These are phyloP conservation scores for Phascolomyces articulosus DNA, from an alignment of 371 early-diverging fungal genomes.

Conservation along the genomic window DNA sequence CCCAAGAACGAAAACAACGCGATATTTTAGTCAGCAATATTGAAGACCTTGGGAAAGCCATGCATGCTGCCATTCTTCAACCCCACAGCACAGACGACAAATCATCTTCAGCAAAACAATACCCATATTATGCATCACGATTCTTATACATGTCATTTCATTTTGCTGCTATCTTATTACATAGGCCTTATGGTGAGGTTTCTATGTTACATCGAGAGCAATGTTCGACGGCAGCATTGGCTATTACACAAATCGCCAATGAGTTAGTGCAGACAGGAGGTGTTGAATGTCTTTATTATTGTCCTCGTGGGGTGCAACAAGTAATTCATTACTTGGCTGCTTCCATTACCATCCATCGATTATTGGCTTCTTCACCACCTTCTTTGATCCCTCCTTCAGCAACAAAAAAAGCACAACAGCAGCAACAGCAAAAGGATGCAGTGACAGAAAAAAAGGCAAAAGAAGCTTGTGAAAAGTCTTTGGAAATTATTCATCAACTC, in stretches of 20 bases:
- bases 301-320: conserved; percentile 40
- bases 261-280: conserved; percentile 22
- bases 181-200: conserved; percentile 10
- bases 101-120: not conserved
- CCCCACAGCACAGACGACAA: not conserved
- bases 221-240: conserved; percentile 24
- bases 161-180: conserved; percentile 15
- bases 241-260: conserved; percentile 22
- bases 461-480: conserved; percentile 1
- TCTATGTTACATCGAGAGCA: conserved; percentile 11
- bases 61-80: not conserved
- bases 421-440: too few relatives aligned
- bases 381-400: not conserved
- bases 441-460: not conserved
- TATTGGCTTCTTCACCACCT: not conserved
- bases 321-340: conserved; percentile 42
- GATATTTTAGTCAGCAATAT: not conserved
- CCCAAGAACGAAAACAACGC: not conserved
- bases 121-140: not conserved
- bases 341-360: conserved; percentile 28
- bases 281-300: conserved; percentile 34
- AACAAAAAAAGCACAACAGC: not conserved
- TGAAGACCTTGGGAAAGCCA: conserved; percentile 13
- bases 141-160: conserved; percentile 14
- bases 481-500: conserved; percentile 1